Evolutionary conservation across 1,284 basidiomycete species (phyloP).

Genomic region (Trichosporon ovoides): DNA sequence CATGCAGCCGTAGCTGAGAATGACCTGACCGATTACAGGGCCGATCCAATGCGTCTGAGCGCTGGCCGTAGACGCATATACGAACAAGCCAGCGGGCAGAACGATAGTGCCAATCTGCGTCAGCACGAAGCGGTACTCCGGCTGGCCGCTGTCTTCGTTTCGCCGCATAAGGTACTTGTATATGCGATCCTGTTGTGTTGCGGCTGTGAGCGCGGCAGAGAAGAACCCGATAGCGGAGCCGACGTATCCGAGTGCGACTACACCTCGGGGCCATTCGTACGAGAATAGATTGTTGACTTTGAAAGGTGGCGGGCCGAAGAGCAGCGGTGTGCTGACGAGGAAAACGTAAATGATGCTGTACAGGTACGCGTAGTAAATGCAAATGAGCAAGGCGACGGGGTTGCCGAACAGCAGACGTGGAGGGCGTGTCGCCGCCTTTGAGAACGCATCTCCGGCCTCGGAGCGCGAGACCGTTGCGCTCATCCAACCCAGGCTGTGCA

Average conservation of each 20-base stretch:
- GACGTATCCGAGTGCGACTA: constrained; percentile 47
- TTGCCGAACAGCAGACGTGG: constrained; percentile 47
- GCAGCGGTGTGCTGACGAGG: constrained; percentile 49
- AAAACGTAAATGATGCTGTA: constrained; percentile 50
- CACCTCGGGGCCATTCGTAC: constrained; percentile 48
- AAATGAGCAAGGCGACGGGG: constrained; percentile 49
- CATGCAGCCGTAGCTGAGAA: constrained; percentile 44
- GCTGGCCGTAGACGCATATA: constrained; percentile 48
- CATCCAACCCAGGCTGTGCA: constrained; percentile 38
- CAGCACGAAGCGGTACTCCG: constrained; percentile 49
- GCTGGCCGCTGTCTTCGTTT: constrained; percentile 40
- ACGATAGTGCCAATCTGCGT: constrained; percentile 51
- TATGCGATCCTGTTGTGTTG: constrained; percentile 47
- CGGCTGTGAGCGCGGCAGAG: constrained; percentile 44
- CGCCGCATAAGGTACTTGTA: constrained; percentile 41
- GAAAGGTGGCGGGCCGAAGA: constrained; percentile 47
- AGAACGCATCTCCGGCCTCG: constrained; percentile 32
- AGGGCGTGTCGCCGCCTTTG: constrained; percentile 45
- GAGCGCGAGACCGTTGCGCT: constrained; percentile 32
- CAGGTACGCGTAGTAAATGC: constrained; percentile 50
- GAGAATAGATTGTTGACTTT: constrained; percentile 38
- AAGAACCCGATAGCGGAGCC: constrained; percentile 50
- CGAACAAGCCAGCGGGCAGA: constrained; percentile 49
- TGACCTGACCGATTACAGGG: constrained; percentile 38
- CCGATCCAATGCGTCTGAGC: constrained; percentile 47